Evolutionary conservation across 2,329 filamentous ascomycete genomes (phyloP).

Genomic region (Fusarium pseudoanthophilum): DNA sequence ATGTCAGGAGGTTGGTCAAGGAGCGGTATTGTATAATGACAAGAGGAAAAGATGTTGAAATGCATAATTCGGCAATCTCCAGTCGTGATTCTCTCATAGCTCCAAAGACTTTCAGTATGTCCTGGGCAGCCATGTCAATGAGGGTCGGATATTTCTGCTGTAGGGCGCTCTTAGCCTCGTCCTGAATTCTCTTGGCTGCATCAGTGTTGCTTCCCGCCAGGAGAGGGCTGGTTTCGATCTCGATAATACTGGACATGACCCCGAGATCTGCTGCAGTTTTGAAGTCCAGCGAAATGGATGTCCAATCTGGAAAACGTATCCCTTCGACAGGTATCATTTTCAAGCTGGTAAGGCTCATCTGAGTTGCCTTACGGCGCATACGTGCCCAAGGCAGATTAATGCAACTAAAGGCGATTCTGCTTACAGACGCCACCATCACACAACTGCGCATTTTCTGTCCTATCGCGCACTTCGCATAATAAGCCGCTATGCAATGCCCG

Average conservation of each 20-base stretch:
- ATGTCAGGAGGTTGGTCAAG: neutral
- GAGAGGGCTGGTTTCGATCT: neutral
- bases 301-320: too few species aligned
- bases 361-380: neutral
- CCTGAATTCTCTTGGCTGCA: neutral
- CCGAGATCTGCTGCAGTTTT: neutral
- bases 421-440: neutral
- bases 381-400: neutral
- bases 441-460: neutral
- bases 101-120: neutral
- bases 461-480: neutral
- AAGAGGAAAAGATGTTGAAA: neutral
- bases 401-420: neutral
- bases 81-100: neutral
- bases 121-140: neutral
- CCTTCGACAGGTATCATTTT: neutral
- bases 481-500: neutral
- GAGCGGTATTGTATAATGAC: neutral
- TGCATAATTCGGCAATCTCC: neutral
- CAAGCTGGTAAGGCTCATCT: rapidly evolving
- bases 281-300: too few species aligned
- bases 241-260: too few species aligned
- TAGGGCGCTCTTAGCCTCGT: neutral
- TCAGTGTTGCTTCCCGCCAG: neutral
- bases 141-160: neutral